Evolutionary conservation across 1,284 basidiomycete genomes (phyloP), one percentile per base, ranked within the genome.

Genomic region (Cutaneotrichosporon sp.): DNA sequence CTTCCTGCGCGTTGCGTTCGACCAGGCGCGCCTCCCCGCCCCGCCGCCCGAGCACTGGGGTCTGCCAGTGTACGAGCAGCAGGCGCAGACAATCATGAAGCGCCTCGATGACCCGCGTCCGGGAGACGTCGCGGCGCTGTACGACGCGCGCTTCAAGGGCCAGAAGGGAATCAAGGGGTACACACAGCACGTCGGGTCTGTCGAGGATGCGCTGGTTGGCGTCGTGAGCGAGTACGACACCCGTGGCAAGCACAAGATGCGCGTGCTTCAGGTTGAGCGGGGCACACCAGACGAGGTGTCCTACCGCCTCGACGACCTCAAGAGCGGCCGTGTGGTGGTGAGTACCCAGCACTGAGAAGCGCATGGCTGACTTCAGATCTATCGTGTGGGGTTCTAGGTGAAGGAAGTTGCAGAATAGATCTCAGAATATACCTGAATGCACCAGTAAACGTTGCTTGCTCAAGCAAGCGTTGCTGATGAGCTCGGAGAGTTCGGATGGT

Each of bases 81-180:
- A 83, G 10, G 88, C 84, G 0, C 69, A 72, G 0, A 82, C 86
- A 2, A 88, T 93, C 60, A 85, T 89, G 75, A 86, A 87, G 67
- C 83, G 88, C 36, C 82, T 83, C 45, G 89, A 88, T 71, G 92
- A 94, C 70, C 77, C 78, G 60, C 83, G 91, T 81, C 88, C 91
- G 0, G 93, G 93, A 1, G 93, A 97, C 78, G 80, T 97, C 6
- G 83, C 92, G 45, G 84, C 86, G 55, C 79, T 95, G 67, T 81
- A 84, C 58, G 89, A 91, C 58, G 90, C 89, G 56, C 88, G 86
- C 74, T 82, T 97, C 71, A 94, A 92, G 75, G 93, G 94, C 0
- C 89, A 92, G 73, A 95, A 92, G 77, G 82, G 81, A 1, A 76
- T 95, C 55, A 85, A 88, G 54, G 82, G 83, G 52, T 95, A 95